Base-by-base conservation (phyloP, 1,284 basidiomycete genomes). In the Ceratobasidium sp. region DNA sequence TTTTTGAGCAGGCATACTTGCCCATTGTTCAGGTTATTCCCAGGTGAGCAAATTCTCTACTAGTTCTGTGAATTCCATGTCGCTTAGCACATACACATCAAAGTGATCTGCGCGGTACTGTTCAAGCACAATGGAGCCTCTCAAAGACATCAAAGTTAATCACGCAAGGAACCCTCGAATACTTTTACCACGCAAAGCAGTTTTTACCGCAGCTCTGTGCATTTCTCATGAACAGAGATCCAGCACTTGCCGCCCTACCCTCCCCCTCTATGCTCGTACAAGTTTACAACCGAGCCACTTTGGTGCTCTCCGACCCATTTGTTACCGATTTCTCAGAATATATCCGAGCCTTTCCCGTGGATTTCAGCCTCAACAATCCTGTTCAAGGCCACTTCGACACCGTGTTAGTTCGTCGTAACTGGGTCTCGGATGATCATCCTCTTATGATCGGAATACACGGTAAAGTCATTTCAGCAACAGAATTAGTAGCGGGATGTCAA, bases 341-440 rank as follows among this genome's bases (percentile, higher is more conserved):
- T 14, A 24, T 54, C 14, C 9, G 53, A 24, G 53, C 53, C 1
- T 54, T 54, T 29, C 53, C 53, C 5, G 14, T 24, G 14, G 53
- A 29, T 14, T 6, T 29, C 6, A 22, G 24, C 5, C 22, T 24
- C 15, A 14, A 54, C 6, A 24, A 54, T 5, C 22, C 19, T 22
- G 53, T 54, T 54, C 22, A 54, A 54, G 53, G 53, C 4, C 19
- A 24, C 2, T 54, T 22, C 29, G 53, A 54, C 53, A 54, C 53
- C 4, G 53, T 54, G 2, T 29, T 54, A 24, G 4, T 54, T 22
- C 53, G 53, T 22, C 22, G 29, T 2, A 29, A 24, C 27, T 54
- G 53, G 53, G 53, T 54, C 11, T 54, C 53, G 2, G 22, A 54
- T 14, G 24, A 54, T 19, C 15, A 4, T 4, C 53, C 53, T 27